These are phyloP conservation scores for Eucalyptus albens DNA, from an alignment of 345 rosid genomes.

Conservation along the genomic window DNA sequence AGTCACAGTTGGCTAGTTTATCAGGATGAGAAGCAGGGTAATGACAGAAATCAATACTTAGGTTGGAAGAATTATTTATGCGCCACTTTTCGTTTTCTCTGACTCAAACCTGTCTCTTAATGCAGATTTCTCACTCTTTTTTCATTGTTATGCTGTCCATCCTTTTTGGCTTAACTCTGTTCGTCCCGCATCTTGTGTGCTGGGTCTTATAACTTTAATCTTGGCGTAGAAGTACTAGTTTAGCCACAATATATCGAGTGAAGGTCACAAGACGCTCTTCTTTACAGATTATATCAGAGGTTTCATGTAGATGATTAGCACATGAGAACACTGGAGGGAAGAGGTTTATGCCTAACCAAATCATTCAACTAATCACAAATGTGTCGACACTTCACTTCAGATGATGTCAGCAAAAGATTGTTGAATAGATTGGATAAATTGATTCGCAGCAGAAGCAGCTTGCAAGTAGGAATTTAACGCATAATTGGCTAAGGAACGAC, in stretches of 20 bases:
- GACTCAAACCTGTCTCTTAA: neutral
- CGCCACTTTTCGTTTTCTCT: too few relatives aligned
- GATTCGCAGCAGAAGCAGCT: neutral
- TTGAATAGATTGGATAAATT: neutral
- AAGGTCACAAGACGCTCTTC: neutral
- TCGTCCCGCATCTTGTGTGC: neutral
- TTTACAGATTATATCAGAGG: neutral
- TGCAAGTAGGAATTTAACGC: neutral
- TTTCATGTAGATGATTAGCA: neutral
- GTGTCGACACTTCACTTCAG: neutral
- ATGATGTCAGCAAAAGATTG: neutral
- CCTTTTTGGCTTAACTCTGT: too few relatives aligned
- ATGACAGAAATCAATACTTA: too few relatives aligned
- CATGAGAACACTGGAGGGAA: neutral
- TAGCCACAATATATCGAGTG: neutral
- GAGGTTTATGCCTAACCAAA: neutral
- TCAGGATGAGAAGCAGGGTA: too few relatives aligned
- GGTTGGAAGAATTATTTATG: too few relatives aligned
- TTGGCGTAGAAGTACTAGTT: neutral
- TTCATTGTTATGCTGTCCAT: too few relatives aligned
- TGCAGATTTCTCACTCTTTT: neutral
- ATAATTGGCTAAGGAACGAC: neutral
- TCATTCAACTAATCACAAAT: neutral
- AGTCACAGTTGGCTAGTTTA: neutral
- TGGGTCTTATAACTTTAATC: neutral